Conservation (phyloP, 2,329 filamentous ascomycete species). For the Chaetomium strumarium region DNA sequence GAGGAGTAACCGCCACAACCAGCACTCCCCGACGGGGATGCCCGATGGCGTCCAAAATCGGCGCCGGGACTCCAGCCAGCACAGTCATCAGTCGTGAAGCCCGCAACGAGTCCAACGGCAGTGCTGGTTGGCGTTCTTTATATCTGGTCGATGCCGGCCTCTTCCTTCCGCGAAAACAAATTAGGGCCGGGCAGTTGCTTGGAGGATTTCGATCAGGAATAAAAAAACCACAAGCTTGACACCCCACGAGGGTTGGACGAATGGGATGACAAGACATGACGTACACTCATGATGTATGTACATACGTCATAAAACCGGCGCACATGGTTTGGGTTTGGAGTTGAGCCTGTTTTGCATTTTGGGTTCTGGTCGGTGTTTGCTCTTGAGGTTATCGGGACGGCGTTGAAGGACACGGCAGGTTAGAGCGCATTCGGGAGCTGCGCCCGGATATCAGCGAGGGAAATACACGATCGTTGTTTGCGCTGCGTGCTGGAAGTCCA, state of each 20-base stretch:
- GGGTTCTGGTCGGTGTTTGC: neutral
- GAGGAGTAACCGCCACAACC: constrained; percentile 1
- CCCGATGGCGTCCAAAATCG: constrained; percentile 25
- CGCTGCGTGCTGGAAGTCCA: too few species aligned
- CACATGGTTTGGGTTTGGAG: neutral
- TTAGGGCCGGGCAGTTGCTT: neutral
- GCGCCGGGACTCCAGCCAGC: constrained; percentile 17
- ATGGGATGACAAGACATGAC: constrained; percentile 5
- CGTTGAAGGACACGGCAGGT: constrained; percentile 2
- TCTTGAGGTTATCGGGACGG: constrained; percentile 2
- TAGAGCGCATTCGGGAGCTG: neutral
- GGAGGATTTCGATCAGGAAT: neutral
- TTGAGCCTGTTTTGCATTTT: neutral
- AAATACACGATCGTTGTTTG: too few species aligned
- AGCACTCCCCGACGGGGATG: constrained; percentile 19
- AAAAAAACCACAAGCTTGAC: neutral
- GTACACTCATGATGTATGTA: neutral
- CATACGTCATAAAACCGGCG: neutral
- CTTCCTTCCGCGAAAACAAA: too few species aligned
- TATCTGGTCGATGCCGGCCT: neutral
- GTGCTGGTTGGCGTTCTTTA: neutral
- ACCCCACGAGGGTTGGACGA: neutral
- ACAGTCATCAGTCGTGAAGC: constrained; percentile 13
- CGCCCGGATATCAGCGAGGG: neutral
- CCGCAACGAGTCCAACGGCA: neutral